Conservation (phyloP, 139 green algal species). For the Trebouxia sp. region DNA sequence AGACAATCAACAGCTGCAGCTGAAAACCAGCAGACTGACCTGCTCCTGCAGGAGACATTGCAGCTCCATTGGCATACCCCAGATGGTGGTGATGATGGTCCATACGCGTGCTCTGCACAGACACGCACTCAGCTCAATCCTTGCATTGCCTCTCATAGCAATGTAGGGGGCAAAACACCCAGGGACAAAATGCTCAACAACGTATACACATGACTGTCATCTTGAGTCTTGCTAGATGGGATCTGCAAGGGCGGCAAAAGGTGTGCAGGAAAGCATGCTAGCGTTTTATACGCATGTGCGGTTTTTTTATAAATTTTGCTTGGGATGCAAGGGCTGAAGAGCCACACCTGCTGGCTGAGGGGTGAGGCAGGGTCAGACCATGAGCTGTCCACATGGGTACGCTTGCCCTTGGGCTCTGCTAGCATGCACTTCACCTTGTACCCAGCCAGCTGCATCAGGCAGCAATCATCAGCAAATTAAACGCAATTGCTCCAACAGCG, state of each 20-base stretch:
- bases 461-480: not conserved
- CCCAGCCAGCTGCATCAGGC: conserved; percentile 57
- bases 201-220: not conserved
- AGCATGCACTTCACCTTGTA: conserved; percentile 95
- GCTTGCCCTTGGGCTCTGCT: conserved; percentile 87
- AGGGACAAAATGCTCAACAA: too few species aligned
- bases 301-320: too few species aligned
- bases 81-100: not conserved
- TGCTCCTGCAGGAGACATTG: not conserved
- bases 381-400: conserved; percentile 29
- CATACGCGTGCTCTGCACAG: conserved; percentile 5
- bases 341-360: conserved; percentile 20
- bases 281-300: too few species aligned
- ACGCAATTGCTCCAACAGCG: too few species aligned
- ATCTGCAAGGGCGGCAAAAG: not conserved
- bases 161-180: too few species aligned
- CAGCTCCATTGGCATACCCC: not conserved
- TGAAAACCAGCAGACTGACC: too few species aligned
- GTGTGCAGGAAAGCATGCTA: not conserved
- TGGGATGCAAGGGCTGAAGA: conserved; percentile 12
- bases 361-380: conserved; percentile 37
- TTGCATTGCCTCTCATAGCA: too few species aligned
- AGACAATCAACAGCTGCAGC: too few species aligned
- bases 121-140: too few species aligned
- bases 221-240: not conserved